Percentiles rank a stretch among this genome's conserved stretches.
Conservation (phyloP, 257 asterid genomes). For the Henckelia pumila region DNA sequence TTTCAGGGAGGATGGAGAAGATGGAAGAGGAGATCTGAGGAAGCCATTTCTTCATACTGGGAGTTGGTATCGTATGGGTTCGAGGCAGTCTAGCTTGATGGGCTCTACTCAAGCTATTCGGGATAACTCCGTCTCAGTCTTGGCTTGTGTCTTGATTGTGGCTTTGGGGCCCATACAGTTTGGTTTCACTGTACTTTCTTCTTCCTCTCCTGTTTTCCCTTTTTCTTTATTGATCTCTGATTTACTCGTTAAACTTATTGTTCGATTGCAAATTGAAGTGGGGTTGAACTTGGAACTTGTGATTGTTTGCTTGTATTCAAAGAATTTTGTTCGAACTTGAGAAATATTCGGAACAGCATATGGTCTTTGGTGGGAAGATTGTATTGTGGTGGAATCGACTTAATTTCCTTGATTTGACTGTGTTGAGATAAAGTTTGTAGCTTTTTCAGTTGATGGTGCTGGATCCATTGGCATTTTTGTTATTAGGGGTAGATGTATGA, state of each 20-base stretch:
- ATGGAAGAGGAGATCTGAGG: constrained; percentile 61
- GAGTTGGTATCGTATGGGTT: constrained; percentile 70
- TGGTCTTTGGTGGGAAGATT: neutral
- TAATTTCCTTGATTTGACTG: constrained; percentile 8
- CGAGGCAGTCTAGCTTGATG: constrained; percentile 60
- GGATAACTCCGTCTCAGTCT: constrained; percentile 53
- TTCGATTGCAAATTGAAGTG: constrained; percentile 22
- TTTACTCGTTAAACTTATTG: constrained; percentile 3
- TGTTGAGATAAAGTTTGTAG: constrained; percentile 9
- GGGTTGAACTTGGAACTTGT: constrained; percentile 9
- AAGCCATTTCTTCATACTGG: constrained; percentile 67
- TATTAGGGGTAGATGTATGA: neutral
- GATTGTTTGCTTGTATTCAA: constrained; percentile 3
- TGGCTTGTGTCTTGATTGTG: constrained; percentile 62
- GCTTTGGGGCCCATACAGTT: constrained; percentile 70
- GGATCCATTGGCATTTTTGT: neutral
- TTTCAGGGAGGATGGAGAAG: constrained; percentile 69
- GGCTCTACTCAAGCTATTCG: constrained; percentile 47
- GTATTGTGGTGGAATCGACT: constrained; percentile 3
- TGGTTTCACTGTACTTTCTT: constrained; percentile 56
- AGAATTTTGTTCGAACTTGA: neutral
- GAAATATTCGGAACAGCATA: neutral
- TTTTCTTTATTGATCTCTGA: neutral
- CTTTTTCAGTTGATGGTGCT: constrained; percentile 15
- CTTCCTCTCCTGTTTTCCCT: neutral